These are phyloP conservation scores for Chalaropsis ovoidea DNA, from an alignment of 2,329 filamentous ascomycete species.

Conservation along the genomic window DNA sequence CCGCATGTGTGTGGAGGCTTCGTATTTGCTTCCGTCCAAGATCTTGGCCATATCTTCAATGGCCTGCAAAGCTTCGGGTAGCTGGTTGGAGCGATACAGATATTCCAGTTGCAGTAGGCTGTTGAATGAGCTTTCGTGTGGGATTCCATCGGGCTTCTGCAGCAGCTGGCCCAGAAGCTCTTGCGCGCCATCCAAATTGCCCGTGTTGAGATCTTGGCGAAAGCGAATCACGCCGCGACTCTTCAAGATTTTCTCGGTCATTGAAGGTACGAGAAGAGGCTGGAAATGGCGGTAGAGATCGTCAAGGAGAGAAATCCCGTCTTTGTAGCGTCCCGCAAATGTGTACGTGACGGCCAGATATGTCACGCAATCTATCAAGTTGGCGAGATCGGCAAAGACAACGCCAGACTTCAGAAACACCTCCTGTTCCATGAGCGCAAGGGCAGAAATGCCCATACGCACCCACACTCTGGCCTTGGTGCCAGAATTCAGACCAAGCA, in stretches of 20 bases:
- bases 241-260: constrained; percentile 37
- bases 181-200: constrained; percentile 44
- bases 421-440: constrained; percentile 51
- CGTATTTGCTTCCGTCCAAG: constrained; percentile 36
- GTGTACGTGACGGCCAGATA: constrained; percentile 45
- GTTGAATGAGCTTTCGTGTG: constrained; percentile 43
- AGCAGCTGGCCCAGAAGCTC: constrained; percentile 43
- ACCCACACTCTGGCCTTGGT: constrained; percentile 44
- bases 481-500: constrained; percentile 6
- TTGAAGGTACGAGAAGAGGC: constrained; percentile 1
- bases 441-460: constrained; percentile 49
- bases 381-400: constrained; percentile 47
- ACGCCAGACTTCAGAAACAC: constrained; percentile 59
- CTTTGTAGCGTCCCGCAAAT: constrained; percentile 33
- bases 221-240: constrained; percentile 58
- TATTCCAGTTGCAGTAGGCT: constrained; percentile 46
- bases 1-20: constrained; percentile 56
- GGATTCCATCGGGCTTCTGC: constrained; percentile 42
- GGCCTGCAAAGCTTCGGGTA: constrained; percentile 41
- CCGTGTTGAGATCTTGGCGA: constrained; percentile 49
- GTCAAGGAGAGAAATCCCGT: constrained; percentile 49
- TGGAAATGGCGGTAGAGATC: constrained; percentile 1
- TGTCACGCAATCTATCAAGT: constrained; percentile 53
- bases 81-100: constrained; percentile 40
- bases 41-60: constrained; percentile 39